Evolutionary conservation across 352 stramenopile species (phyloP), one percentile per base, ranked within the genome.

Genomic region (Globisporangium iwayamae): DNA sequence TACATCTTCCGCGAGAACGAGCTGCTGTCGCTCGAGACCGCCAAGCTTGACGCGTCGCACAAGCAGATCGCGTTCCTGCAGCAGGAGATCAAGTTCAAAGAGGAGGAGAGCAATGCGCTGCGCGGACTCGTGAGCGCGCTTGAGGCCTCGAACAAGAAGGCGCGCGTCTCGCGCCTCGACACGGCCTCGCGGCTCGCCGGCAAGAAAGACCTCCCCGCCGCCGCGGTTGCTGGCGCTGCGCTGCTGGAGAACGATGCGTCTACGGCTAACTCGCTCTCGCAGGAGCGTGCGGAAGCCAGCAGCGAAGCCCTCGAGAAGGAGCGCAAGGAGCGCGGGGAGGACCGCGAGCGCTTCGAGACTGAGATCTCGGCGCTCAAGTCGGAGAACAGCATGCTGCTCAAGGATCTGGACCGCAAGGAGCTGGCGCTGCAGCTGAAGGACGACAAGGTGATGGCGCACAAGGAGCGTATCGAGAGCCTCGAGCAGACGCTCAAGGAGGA

Each of bases 1-100:
- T 93, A 89, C 61, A 84, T 94, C 18, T 93, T 94, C 62, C 73
- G 83, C 48, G 85, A 94, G 67, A 94, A 94, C 69, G 85, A 94
- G 69, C 72, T 94, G 63, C 62, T 94, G 43, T 89, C 82, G 58
- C 74, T 92, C 30, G 85, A 94, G 62, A 91, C 82, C n/a, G 78
- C 78, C 32, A 94, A 94, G 66, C 73, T 94, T n/a, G 83, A 94
- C 56, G 75, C 81, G 16, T 85, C 80, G 0, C 83, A 93, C 69
- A 92, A 93, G 64, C 85, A 93, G 60, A 89, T 94, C 36, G 79
- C 80, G 10, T 93, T 91, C 53, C 63, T 93, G 55, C 82, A 94
- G 66, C 81, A 94, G 68, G 81, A 93, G 65, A 88, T 93, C 63
- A 89, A 90, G 69, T 93, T 92, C 56, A 92, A 93, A 62, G 83